phyloP scores from a whole-genome alignment of 768 basidiomycete species.

The Hemileccinum impolitum region DNA sequence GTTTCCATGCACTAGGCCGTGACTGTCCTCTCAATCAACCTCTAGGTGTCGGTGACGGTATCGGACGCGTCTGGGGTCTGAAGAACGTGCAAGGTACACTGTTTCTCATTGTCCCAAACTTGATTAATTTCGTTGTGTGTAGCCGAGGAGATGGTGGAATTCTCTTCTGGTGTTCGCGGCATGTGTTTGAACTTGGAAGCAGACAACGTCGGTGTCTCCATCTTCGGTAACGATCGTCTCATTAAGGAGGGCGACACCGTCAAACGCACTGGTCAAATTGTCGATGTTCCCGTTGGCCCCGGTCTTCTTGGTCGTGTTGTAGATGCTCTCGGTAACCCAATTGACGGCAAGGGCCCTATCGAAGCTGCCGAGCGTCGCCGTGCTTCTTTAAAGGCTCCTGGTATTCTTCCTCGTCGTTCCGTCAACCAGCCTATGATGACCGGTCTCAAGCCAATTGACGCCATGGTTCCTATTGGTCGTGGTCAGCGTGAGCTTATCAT shows the following conservation, averaged over 20 bases:
- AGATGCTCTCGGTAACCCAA: slow-evolving; percentile 99
- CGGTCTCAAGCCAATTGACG: slow-evolving; percentile 99
- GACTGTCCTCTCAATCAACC: slow-evolving; percentile 5
- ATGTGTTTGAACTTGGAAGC: slow-evolving; percentile 99
- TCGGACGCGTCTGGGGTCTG: slow-evolving; percentile 98
- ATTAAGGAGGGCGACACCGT: slow-evolving; percentile 99
- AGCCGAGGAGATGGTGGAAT: slow-evolving; percentile 99
- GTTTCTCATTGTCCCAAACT: neutral
- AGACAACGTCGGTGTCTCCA: slow-evolving; percentile 99
- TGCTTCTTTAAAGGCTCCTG: slow-evolving; percentile 97
- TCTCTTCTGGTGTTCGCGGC: slow-evolving; percentile 99
- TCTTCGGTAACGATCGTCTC: slow-evolving; percentile 96
- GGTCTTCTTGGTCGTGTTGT: slow-evolving; percentile 98
- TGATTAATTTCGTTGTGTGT: slow-evolving; percentile 17
- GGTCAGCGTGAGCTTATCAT: slow-evolving; percentile 99
- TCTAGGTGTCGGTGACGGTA: slow-evolving; percentile 98
- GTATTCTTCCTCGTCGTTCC: slow-evolving; percentile 98
- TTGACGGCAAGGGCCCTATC: slow-evolving; percentile 99
- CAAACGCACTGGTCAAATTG: slow-evolving; percentile 99
- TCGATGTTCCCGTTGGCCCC: slow-evolving; percentile 98
- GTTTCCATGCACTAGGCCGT: neutral
- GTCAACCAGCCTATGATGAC: slow-evolving; percentile 99
- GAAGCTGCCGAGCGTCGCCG: slow-evolving; percentile 90
- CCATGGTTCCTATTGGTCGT: slow-evolving; percentile 99
- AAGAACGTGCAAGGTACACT: slow-evolving; percentile 91